Evolutionary conservation across 768 basidiomycete genomes (phyloP), one percentile per base, ranked within the genome.

Genomic region (Holtermanniella nyarrowii): DNA sequence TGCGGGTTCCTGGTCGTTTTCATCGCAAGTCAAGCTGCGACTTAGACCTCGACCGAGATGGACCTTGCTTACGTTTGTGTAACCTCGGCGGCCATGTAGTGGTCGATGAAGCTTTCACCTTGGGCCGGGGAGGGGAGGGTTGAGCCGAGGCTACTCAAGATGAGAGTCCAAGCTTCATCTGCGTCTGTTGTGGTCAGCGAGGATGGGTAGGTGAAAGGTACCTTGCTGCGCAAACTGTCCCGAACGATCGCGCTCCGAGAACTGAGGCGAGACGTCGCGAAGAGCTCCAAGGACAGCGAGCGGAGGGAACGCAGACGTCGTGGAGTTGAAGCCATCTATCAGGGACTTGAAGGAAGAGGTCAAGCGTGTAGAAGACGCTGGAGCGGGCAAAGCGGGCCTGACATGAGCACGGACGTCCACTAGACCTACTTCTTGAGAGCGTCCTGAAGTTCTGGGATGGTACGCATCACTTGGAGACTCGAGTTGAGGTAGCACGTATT

Each of bases 401-500:
- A 5, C 16, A 46, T 40, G 10, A 26, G 24, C 27, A 11, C n/a
- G n/a, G n/a, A n/a, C n/a, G 16, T 20, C 26, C 14, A 31, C 18
- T 23, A 23, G 41, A 13, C 79, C 58, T 65, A 84, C 80, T 73
- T 72, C 62, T 70, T 71, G 20, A 96, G 76, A 0, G 87, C 85
- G 1, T 76, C 68, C 63, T 85, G 83, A 3, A 99, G 78, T 61
- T 95, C 89, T 1, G 91, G 90, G 46, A 99, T 84, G 3, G 86
- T 82, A 21, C 88, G 85, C 56, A 99, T 78, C n/a, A 86, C 83
- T 74, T 99, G 95, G 1, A 97, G 76, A 1, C 87, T 88, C 0
- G 95, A 82, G 67, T 93, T 97, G 84, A 96, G 88, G 74, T 99
- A 99, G 65, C 93, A 96, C 0, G 91, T 96, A 67, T 96, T 96